Evolutionary conservation across 441 rosid species (phyloP).

Genomic region (Hura crepitans): DNA sequence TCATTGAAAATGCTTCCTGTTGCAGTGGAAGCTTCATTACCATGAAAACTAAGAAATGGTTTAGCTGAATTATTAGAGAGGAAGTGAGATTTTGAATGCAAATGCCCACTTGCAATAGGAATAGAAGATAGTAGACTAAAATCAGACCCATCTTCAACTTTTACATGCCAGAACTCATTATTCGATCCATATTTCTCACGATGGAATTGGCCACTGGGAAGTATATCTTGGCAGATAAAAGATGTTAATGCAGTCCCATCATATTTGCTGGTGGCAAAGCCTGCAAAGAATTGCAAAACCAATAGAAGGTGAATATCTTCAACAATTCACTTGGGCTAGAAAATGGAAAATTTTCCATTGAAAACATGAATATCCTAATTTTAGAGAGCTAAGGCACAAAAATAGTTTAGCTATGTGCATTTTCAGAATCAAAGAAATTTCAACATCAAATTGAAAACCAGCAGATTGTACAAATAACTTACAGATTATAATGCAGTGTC

Average conservation of each 20-base stretch:
- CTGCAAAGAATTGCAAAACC: constrained; percentile 24
- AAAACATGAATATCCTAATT: not conserved
- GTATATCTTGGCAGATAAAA: constrained; percentile 45
- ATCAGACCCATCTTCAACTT: constrained; percentile 36
- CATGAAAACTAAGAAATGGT: constrained; percentile 26
- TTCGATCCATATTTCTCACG: constrained; percentile 34
- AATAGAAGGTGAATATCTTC: not conserved
- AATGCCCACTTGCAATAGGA: constrained; percentile 31
- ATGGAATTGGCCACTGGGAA: constrained; percentile 29
- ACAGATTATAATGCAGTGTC: no score
- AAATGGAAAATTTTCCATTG: no score
- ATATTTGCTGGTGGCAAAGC: constrained; percentile 28
- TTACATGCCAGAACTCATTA: constrained; percentile 34
- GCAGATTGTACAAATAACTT: not conserved
- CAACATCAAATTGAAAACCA: not conserved
- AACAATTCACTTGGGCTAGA: not conserved
- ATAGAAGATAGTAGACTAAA: constrained; percentile 29
- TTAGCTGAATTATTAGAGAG: constrained; percentile 32
- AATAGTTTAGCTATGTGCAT: not conserved
- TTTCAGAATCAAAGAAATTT: not conserved
- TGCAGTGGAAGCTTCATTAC: constrained; percentile 20
- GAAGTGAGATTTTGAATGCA: constrained; percentile 31
- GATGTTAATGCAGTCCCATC: constrained; percentile 36
- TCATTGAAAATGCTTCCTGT: constrained; percentile 28
- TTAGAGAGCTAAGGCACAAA: not conserved